A percentile compares a stretch with the other conserved stretches of the same genome.
These are phyloP conservation scores for Onygenales sp. DNA, from an alignment of 2,329 filamentous ascomycete genomes.

Conservation along the genomic window DNA sequence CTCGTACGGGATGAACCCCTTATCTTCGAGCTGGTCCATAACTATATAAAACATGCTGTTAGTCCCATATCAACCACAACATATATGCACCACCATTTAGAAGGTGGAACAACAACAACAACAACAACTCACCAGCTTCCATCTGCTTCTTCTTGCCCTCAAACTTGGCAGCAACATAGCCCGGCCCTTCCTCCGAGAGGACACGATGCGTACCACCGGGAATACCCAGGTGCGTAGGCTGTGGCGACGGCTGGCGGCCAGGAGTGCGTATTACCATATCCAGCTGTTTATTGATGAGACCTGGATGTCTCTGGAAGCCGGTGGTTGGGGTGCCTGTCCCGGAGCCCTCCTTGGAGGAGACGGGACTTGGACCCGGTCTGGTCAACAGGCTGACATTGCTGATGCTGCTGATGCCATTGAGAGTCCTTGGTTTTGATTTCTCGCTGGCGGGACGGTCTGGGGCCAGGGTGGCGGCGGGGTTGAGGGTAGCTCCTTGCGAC, in stretches of 20 bases:
- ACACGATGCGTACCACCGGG: constrained; percentile 58
- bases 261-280: constrained; percentile 45
- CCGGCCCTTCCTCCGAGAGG: constrained; percentile 79
- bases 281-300: constrained; percentile 48
- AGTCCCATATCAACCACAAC: constrained; percentile 9
- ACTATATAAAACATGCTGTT: constrained; percentile 42
- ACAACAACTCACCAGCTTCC: constrained; percentile 52
- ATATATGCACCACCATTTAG: neutral
- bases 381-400: neutral
- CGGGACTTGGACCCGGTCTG: constrained; percentile 22
- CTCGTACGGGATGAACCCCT: constrained; percentile 74
- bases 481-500: neutral
- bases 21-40: constrained; percentile 66
- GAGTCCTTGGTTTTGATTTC: neutral
- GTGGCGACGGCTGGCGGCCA: constrained; percentile 67
- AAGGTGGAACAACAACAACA: neutral
- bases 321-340: constrained; percentile 30
- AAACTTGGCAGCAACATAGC: constrained; percentile 91
- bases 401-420: constrained; percentile 1
- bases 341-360: constrained; percentile 25
- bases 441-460: neutral
- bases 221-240: constrained; percentile 75
- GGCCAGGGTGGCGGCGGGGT: neutral
- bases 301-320: constrained; percentile 31
- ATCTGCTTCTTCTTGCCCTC: constrained; percentile 89